phyloP scores from a whole-genome alignment of 2,329 filamentous ascomycete species.

The Ceratocystis harringtonii region DNA sequence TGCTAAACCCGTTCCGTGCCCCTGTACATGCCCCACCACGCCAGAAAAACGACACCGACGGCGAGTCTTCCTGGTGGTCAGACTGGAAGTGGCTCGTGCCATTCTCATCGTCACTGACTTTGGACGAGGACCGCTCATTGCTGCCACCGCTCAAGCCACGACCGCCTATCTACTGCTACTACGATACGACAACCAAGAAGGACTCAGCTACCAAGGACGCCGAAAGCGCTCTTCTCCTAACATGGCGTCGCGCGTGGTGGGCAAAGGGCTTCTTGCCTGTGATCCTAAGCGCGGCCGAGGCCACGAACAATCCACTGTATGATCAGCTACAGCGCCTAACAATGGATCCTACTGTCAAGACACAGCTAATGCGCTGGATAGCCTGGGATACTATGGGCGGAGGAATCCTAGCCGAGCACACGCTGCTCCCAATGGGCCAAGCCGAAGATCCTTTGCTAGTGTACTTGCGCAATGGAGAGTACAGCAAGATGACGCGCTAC shows the following conservation, averaged over 20 bases:
- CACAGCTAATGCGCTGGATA: constrained; percentile 68
- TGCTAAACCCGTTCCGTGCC: constrained; percentile 51
- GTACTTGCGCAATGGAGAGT: constrained; percentile 62
- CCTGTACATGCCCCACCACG: constrained; percentile 56
- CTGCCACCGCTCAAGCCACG: constrained; percentile 61
- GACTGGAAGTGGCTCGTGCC: constrained; percentile 78
- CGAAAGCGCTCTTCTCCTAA: constrained; percentile 63
- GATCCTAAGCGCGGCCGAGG: constrained; percentile 64
- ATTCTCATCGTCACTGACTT: constrained; percentile 65
- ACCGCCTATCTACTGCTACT: constrained; percentile 78
- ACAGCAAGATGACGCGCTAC: constrained; percentile 58
- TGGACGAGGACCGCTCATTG: constrained; percentile 71
- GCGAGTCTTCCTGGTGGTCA: constrained; percentile 69
- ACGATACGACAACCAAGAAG: constrained; percentile 52
- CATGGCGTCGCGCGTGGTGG: constrained; percentile 92
- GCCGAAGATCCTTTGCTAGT: constrained; percentile 57
- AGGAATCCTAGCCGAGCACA: constrained; percentile 63
- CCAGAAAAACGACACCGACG: constrained; percentile 64
- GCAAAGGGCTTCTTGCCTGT: constrained; percentile 79
- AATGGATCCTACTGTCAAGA: constrained; percentile 47
- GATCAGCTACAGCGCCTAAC: constrained; percentile 48
- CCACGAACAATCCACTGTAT: constrained; percentile 69
- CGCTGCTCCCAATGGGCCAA: constrained; percentile 70
- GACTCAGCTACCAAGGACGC: constrained; percentile 51
- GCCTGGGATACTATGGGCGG: constrained; percentile 87